Conservation (phyloP, 1,139 yeast species). For the Blastobotrys aristatus region DNA sequence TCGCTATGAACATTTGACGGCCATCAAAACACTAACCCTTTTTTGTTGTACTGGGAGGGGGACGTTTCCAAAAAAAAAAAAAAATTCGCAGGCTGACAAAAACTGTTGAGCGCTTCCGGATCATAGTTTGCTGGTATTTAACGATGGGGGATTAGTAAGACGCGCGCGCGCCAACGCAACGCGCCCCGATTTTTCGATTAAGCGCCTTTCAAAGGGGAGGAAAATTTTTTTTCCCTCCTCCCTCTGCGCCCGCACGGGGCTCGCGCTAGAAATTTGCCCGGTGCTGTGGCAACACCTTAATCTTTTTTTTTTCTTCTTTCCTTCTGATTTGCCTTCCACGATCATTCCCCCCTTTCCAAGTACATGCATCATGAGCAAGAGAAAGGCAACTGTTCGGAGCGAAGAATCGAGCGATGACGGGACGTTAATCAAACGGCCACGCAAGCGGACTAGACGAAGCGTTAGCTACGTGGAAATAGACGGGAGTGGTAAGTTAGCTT, state of each 20-base stretch:
- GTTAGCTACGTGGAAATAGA: slow-evolving; percentile 1
- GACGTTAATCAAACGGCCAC: neutral
- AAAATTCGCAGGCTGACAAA: too few species aligned
- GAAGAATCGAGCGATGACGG: neutral
- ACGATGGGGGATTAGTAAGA: too few species aligned
- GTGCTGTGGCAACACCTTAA: neutral
- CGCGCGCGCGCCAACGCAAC: slow-evolving; percentile 1
- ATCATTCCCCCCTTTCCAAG: neutral
- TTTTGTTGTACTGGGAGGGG: too few species aligned
- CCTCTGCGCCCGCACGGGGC: neutral
- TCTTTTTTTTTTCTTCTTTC: neutral
- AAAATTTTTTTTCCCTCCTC: neutral
- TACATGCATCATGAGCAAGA: neutral
- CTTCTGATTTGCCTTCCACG: neutral
- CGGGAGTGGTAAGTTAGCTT: neutral
- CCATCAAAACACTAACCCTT: too few species aligned
- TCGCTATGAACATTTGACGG: too few species aligned
- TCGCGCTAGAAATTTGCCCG: neutral
- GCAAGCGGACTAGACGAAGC: neutral
- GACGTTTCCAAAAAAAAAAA: too few species aligned
- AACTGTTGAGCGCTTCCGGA: too few species aligned
- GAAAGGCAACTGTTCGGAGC: neutral
- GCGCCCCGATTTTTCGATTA: neutral
- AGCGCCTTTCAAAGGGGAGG: too few species aligned
- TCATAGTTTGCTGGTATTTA: too few species aligned